Percentiles rank a stretch among this genome's conserved stretches.
phyloP scores from a whole-genome alignment of 2,329 filamentous ascomycete species.

The Rugonectria rugulosa region DNA sequence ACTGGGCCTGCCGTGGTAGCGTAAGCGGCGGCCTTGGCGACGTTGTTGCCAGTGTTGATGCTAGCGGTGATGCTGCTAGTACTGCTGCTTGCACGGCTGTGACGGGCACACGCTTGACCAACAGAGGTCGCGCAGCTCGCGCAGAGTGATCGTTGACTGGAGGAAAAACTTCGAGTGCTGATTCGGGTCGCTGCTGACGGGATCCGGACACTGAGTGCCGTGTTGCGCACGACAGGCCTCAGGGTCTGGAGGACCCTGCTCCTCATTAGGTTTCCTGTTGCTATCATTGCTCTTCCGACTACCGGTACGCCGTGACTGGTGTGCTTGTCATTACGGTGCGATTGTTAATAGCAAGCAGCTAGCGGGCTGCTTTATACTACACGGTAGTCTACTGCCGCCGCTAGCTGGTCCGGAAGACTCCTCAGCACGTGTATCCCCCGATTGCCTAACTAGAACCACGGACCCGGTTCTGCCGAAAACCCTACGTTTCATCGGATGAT shows the following conservation, averaged over 20 bases:
- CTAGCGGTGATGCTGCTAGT: conserved; percentile 16
- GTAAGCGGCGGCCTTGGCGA: conserved; percentile 28
- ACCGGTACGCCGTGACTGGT: background rate
- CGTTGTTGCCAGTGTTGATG: conserved; percentile 17
- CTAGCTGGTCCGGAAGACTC: too few species aligned
- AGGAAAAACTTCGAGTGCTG: conserved; percentile 25
- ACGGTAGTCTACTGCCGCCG: background rate
- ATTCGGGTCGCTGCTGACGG: conserved; percentile 17
- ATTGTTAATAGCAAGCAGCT: background rate
- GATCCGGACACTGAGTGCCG: conserved; percentile 21
- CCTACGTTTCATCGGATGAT: conserved; percentile 8
- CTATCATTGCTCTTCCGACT: conserved; percentile 14
- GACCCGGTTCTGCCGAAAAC: too few species aligned
- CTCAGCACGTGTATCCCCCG: too few species aligned
- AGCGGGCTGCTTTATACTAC: conserved; percentile 14
- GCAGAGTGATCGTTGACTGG: conserved; percentile 25
- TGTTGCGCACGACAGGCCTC: conserved; percentile 21
- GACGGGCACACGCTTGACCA: conserved; percentile 26
- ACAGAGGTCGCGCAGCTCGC: conserved; percentile 19
- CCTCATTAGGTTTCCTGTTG: conserved; percentile 29
- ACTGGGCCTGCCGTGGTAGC: conserved; percentile 38
- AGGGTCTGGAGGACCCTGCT: conserved; percentile 23
- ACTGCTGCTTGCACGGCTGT: conserved; percentile 18
- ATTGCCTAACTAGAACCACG: too few species aligned
- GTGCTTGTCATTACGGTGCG: background rate